These are phyloP conservation scores for Epicoccum sorghinum DNA, from an alignment of 2,329 filamentous ascomycete species.

Conservation along the genomic window DNA sequence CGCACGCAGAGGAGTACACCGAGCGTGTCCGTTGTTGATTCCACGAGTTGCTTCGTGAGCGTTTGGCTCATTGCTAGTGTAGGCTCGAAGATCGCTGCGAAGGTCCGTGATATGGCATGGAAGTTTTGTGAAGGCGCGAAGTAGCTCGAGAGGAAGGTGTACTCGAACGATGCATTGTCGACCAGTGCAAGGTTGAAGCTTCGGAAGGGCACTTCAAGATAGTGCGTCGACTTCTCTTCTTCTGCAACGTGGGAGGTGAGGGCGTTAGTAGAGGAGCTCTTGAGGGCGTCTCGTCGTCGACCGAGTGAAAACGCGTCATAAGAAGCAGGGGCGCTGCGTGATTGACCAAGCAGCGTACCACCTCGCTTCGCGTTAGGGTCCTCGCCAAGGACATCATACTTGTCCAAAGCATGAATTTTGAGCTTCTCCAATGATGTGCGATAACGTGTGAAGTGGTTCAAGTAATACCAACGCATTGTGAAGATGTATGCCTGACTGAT, in stretches of 20 bases:
- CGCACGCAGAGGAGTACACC: slow-evolving; percentile 91
- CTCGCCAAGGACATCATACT: slow-evolving; percentile 79
- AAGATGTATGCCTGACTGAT: slow-evolving; percentile 94
- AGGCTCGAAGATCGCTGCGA: slow-evolving; percentile 86
- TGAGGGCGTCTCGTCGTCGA: slow-evolving; percentile 81
- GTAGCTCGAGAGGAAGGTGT: slow-evolving; percentile 89
- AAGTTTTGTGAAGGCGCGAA: slow-evolving; percentile 80
- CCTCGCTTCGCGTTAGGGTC: slow-evolving; percentile 72
- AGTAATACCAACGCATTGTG: slow-evolving; percentile 98
- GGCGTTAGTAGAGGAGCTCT: slow-evolving; percentile 73
- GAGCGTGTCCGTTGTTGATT: slow-evolving; percentile 80
- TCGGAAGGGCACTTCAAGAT: slow-evolving; percentile 87
- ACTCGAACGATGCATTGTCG: slow-evolving; percentile 93
- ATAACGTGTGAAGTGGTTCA: slow-evolving; percentile 89
- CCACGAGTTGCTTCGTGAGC: slow-evolving; percentile 76
- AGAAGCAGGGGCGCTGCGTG: slow-evolving; percentile 58
- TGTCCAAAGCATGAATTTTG: slow-evolving; percentile 81
- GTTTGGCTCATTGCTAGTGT: slow-evolving; percentile 83
- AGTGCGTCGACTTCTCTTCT: slow-evolving; percentile 84
- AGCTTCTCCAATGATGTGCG: slow-evolving; percentile 82
- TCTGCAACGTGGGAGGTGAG: slow-evolving; percentile 89
- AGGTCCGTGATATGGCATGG: slow-evolving; percentile 79
- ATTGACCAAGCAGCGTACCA: slow-evolving; percentile 47
- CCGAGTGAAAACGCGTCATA: slow-evolving; percentile 92
- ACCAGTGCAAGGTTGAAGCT: slow-evolving; percentile 94